A percentile compares a stretch with the other conserved stretches of the same genome.
These are phyloP conservation scores for Sonneratia alba DNA, from an alignment of 345 rosid species.

Conservation along the genomic window DNA sequence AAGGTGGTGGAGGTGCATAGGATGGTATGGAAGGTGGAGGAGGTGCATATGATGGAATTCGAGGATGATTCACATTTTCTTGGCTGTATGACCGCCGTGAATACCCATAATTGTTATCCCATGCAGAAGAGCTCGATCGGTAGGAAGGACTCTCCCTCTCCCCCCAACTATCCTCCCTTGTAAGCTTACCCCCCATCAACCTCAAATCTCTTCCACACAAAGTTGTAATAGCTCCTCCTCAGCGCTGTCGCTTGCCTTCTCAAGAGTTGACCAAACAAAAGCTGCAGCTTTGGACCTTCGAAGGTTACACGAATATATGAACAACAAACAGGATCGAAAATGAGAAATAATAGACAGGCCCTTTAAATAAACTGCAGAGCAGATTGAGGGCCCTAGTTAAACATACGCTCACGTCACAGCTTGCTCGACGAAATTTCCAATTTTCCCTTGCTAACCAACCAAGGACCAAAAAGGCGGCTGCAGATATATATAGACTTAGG, in stretches of 20 bases:
- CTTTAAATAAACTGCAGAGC: neutral
- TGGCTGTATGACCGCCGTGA: conserved; percentile 32
- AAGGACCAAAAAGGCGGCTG: neutral
- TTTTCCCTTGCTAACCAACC: neutral
- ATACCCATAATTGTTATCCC: conserved; percentile 26
- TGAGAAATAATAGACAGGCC: neutral
- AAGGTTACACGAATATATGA: neutral
- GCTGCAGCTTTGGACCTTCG: neutral
- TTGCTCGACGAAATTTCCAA: neutral
- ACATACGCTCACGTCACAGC: neutral
- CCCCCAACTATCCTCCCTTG: conserved; percentile 35
- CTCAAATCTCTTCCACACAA: neutral
- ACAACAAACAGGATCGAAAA: neutral
- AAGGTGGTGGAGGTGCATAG: conserved; percentile 3
- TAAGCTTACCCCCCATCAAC: conserved; percentile 56
- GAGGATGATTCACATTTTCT: conserved; percentile 15
- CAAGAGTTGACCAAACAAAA: neutral
- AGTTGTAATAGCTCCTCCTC: neutral
- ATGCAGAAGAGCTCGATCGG: conserved; percentile 26
- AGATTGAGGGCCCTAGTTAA: neutral
- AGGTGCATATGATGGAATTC: neutral
- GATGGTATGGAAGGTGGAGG: conserved; percentile 1
- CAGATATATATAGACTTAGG: neutral
- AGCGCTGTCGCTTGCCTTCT: neutral
- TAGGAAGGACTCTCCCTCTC: conserved; percentile 24